A percentile compares a stretch with the other conserved stretches of the same genome.
phyloP scores from a whole-genome alignment of 352 stramenopile genomes.

The Thalassiosira mediterranea region DNA sequence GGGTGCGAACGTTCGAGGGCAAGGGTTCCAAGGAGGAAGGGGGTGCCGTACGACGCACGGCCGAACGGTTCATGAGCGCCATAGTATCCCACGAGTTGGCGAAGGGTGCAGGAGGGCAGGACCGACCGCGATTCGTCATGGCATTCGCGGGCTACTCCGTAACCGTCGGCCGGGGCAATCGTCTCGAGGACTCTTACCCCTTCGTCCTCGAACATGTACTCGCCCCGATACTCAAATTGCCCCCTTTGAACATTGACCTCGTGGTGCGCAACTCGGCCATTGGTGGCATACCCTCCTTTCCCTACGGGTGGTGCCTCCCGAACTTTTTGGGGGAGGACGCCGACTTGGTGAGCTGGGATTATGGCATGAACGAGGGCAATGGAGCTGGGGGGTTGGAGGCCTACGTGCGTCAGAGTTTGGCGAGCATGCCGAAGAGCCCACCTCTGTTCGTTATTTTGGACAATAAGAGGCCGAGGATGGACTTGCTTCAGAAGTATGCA shows the following conservation, averaged over 20 bases:
- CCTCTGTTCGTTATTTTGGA: slow-evolving; percentile 53
- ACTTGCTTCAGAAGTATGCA: slow-evolving; percentile 51
- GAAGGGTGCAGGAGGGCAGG: slow-evolving; percentile 4
- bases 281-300: slow-evolving; percentile 61
- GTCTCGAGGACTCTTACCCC: slow-evolving; percentile 74
- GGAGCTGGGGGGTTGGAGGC: slow-evolving; percentile 48
- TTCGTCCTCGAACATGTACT: slow-evolving; percentile 69
- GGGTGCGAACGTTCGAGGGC: slow-evolving; percentile 54
- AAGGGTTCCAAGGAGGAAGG: slow-evolving; percentile 7
- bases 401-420: slow-evolving; percentile 53
- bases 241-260: slow-evolving; percentile 41
- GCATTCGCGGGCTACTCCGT: slow-evolving; percentile 83
- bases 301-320: slow-evolving; percentile 59
- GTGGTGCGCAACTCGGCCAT: slow-evolving; percentile 51
- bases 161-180: slow-evolving; percentile 76
- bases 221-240: slow-evolving; percentile 44
- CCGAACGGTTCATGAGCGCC: slow-evolving; percentile 34
- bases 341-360: slow-evolving; percentile 54
- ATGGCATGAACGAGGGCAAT: slow-evolving; percentile 65
- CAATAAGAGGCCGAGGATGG: slow-evolving; percentile 33
- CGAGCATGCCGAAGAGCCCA: slow-evolving; percentile 33
- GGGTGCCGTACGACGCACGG: slow-evolving; percentile 16
- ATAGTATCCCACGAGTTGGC: slow-evolving; percentile 9
- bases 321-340: slow-evolving; percentile 60
- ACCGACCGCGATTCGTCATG: slow-evolving; percentile 61